Conservation (phyloP, 257 asterid genomes). For the Vinca minor region DNA sequence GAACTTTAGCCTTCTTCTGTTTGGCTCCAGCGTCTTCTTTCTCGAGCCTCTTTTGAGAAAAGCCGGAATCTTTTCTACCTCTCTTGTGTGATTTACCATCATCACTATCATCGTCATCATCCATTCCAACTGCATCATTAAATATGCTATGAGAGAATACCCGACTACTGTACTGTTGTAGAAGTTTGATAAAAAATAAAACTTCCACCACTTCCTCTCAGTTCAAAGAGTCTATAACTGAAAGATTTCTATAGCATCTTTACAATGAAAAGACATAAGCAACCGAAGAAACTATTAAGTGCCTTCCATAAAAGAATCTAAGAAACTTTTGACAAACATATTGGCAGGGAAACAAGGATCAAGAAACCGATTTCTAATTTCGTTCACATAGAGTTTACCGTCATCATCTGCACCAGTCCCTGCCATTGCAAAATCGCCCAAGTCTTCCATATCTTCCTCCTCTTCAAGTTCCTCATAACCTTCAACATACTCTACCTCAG, state of each 20-base stretch:
- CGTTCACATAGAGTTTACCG: slow-evolving; percentile 23
- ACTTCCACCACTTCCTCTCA: not conserved
- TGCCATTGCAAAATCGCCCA: slow-evolving; percentile 34
- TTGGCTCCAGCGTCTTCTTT: slow-evolving; percentile 43
- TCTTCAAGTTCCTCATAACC: slow-evolving; percentile 88
- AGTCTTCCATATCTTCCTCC: slow-evolving; percentile 86
- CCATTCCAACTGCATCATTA: slow-evolving; percentile 31
- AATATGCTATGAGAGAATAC: not conserved
- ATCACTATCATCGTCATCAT: slow-evolving; percentile 34
- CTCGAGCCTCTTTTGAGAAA: slow-evolving; percentile 32
- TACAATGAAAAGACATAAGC: not conserved
- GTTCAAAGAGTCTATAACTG: too few species aligned
- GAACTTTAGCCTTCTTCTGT: slow-evolving; percentile 60
- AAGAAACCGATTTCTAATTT: not conserved
- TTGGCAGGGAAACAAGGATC: not conserved
- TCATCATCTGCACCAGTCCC: slow-evolving; percentile 29
- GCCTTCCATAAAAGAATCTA: too few species aligned
- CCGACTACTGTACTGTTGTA: not conserved
- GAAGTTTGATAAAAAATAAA: too few species aligned
- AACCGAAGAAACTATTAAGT: too few species aligned
- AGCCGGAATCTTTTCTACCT: slow-evolving; percentile 32
- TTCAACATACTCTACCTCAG: slow-evolving; percentile 69
- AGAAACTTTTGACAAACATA: too few species aligned
- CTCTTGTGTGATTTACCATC: slow-evolving; percentile 34
- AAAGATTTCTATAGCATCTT: not conserved